Base-by-base conservation (phyloP, 2,329 filamentous ascomycete genomes). In the Claviceps capensis region DNA sequence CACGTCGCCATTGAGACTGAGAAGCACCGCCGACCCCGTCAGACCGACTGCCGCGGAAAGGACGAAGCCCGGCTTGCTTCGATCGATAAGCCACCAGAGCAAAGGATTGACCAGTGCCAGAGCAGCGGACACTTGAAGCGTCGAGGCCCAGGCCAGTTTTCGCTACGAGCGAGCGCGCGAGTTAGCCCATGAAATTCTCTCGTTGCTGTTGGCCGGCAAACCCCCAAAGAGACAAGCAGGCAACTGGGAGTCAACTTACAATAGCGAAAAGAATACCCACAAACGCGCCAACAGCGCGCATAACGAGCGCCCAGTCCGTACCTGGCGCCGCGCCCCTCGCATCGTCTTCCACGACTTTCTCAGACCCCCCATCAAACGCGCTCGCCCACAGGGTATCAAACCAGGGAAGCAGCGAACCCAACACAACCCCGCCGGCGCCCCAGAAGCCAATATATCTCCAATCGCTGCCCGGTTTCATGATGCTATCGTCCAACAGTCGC, bases 11-110 rank as follows among this genome's bases (percentile, higher is more conserved):
- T 88, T 85, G 37, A 91, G 75, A 14, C 82, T 77, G 53, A 95
- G 77, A 17, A 95, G 71, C 16, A 88, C 67, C 14, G 79, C 77
- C 9, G 90, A 90, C 7, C 91, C 88, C 1, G 78, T 70, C 26
- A 91, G 64, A 1, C 88, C 86, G 11, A 95, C 83, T 1, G 79
- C 71, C 14, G 83, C 75, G 0, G 88, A 89, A 52, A 96, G 77
- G 37, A 93, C 71, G 59, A 97, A 85, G 4, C 93, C 93, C 0
- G 89, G 79, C 58, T 82, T 83, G 47, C 88, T 93, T 49, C 91
- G 86, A 69, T 98, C 93, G 62, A 98, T 86, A 23, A 97, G 75
- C 69, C 95, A 98, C 93, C 93, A 98, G 17, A 98, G 73, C 9
- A 93, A 85, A 1, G 93, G 91, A 64, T 97, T 97, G 19, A 86